phyloP scores from a whole-genome alignment of 768 basidiomycete genomes.

The Candolleomyces aberdarensis region DNA sequence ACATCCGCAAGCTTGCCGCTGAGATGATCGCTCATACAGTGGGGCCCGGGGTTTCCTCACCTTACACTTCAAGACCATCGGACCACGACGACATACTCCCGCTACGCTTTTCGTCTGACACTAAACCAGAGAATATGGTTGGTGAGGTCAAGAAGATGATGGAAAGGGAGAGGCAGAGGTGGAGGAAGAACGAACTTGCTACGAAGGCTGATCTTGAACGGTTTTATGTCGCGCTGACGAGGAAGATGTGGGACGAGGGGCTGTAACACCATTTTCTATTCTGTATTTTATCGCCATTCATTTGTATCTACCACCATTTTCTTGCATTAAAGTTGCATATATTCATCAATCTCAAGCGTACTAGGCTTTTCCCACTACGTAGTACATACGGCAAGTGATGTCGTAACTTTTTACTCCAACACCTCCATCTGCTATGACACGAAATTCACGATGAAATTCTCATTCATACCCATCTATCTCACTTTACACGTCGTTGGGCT shows the following conservation, averaged over 20 bases:
- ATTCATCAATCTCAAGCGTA: background rate
- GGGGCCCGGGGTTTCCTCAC: background rate
- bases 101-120: background rate
- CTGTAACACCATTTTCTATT: slow-evolving; percentile 39
- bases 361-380: no score
- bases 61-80: no score
- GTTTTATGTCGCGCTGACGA: slow-evolving; percentile 85
- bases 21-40: background rate
- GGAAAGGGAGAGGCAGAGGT: slow-evolving; percentile 21
- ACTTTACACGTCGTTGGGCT: background rate
- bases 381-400: background rate
- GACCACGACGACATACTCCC: background rate
- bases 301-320: background rate
- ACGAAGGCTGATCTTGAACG: slow-evolving; percentile 78
- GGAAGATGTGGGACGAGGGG: slow-evolving; percentile 92
- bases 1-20: background rate
- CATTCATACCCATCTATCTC: no score
- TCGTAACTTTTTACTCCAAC: background rate
- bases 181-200: slow-evolving; percentile 48
- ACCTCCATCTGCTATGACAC: background rate
- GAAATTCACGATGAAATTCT: background rate
- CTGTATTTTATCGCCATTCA: background rate
- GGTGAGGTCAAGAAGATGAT: slow-evolving; percentile 22
- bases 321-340: background rate
- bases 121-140: slow-evolving; percentile 1